Percentiles rank a stretch among this genome's conserved stretches.
These are phyloP conservation scores for Fistulina hepatica DNA, from an alignment of 1,284 basidiomycete species.

Conservation along the genomic window DNA sequence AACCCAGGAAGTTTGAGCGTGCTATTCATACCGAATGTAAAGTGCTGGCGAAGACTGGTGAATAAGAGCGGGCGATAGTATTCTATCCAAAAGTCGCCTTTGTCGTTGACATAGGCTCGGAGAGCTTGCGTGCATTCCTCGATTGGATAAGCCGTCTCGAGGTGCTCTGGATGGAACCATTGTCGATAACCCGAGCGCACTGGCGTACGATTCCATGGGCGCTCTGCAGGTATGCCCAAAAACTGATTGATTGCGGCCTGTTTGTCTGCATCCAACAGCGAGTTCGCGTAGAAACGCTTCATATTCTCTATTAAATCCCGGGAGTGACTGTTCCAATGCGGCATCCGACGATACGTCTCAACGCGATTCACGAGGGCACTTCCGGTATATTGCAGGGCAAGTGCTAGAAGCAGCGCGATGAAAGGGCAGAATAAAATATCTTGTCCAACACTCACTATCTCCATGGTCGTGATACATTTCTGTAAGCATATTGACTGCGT, in stretches of 20 bases:
- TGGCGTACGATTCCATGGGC: conserved; percentile 33
- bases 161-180: conserved; percentile 71
- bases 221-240: conserved; percentile 69
- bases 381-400: conserved; percentile 94
- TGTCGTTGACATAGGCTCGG: conserved; percentile 43
- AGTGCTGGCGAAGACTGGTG: conserved; percentile 74
- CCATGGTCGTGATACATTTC: conserved; percentile 99
- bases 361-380: conserved; percentile 95
- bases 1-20: conserved; percentile 75
- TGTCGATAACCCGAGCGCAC: conserved; percentile 61
- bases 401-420: conserved; percentile 37
- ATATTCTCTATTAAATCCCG: conserved; percentile 97
- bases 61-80: conserved; percentile 85
- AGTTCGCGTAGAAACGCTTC: conserved; percentile 92
- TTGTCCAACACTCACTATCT: conserved; percentile 55
- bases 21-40: conserved; percentile 81
- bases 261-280: conserved; percentile 92
- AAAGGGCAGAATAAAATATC: not conserved
- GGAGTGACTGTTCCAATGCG: conserved; percentile 97
- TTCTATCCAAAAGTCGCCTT: conserved; percentile 77
- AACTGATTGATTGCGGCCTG: conserved; percentile 97
- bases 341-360: conserved; percentile 92
- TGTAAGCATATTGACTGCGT: conserved; percentile 94
- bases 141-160: conserved; percentile 50
- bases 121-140: conserved; percentile 47